Conservation (phyloP, 768 basidiomycete genomes). For the Leucocoprinus birnbaumii region DNA sequence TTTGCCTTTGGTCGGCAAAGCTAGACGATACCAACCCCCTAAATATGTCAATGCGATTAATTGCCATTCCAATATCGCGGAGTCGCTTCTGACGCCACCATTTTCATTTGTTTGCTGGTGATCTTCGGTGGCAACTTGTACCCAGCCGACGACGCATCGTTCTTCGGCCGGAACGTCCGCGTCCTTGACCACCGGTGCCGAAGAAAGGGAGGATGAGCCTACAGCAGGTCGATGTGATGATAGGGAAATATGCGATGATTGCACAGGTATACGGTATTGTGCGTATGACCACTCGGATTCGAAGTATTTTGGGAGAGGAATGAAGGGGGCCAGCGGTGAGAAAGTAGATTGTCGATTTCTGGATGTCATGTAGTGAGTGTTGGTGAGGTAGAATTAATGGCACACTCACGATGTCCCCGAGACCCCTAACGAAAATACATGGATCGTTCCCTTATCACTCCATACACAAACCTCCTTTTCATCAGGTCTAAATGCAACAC, state of each 20-base stretch:
- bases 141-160: conserved; percentile 87
- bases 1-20: conserved; percentile 59
- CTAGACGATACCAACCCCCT: conserved; percentile 90
- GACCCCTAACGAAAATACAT: conserved; percentile 75
- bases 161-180: conserved; percentile 76
- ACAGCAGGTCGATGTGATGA: conserved; percentile 42
- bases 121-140: conserved; percentile 46
- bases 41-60: conserved; percentile 83
- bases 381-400: background rate
- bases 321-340: conserved; percentile 73
- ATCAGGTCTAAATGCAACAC: conserved; percentile 83
- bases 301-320: conserved; percentile 88
- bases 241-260: conserved; percentile 79
- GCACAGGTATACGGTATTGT: conserved; percentile 84
- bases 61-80: conserved; percentile 53
- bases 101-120: conserved; percentile 6
- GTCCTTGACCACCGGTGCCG: conserved; percentile 25
- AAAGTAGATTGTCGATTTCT: conserved; percentile 87
- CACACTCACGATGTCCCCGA: conserved; percentile 63
- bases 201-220: conserved; percentile 39
- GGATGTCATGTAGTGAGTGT: conserved; percentile 9
- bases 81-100: conserved; percentile 16
- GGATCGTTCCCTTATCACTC: conserved; percentile 95
- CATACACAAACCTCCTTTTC: conserved; percentile 87
- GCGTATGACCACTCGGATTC: conserved; percentile 97